Percentiles rank a stretch among this genome's conserved stretches.
Evolutionary conservation across 176 grass and related monocot species (phyloP).

Genomic region (Secale cereale): DNA sequence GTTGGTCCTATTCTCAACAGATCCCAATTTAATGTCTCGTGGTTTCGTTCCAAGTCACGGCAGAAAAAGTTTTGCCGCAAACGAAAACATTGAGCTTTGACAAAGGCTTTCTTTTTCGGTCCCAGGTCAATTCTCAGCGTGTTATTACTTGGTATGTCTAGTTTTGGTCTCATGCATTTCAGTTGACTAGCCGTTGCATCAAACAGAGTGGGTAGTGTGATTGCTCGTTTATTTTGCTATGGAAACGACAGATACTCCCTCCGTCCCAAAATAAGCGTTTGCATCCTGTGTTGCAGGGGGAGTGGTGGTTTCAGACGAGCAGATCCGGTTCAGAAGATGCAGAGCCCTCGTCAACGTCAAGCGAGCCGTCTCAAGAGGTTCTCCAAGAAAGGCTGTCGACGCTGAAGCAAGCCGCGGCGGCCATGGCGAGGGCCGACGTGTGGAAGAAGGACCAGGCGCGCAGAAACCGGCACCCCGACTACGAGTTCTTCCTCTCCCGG

Average conservation of each 20-base stretch:
- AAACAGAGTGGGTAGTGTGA: too few species aligned
- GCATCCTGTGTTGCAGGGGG: slow-evolving; percentile 43
- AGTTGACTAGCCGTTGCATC: neutral
- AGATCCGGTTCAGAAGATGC: neutral
- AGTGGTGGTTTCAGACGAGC: slow-evolving; percentile 61
- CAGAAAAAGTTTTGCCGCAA: too few species aligned
- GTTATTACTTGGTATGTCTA: neutral
- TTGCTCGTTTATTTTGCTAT: neutral
- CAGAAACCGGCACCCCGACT: slow-evolving; percentile 61
- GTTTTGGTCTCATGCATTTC: slow-evolving; percentile 1
- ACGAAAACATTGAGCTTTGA: neutral
- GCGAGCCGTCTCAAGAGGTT: slow-evolving; percentile 8
- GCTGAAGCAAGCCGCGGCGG: slow-evolving; percentile 41
- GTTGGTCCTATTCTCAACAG: neutral
- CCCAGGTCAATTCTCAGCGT: neutral
- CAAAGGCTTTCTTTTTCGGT: neutral
- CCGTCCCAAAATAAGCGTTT: too few species aligned
- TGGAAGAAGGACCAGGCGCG: slow-evolving; percentile 16
- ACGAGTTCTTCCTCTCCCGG: slow-evolving; percentile 72
- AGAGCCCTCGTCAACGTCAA: neutral
- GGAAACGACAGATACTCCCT: neutral
- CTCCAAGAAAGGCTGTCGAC: slow-evolving; percentile 49
- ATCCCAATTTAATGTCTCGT: neutral
- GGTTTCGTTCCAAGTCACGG: neutral
- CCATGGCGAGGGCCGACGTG: slow-evolving; percentile 55